Evolutionary conservation across 345 rosid genomes (phyloP).

Genomic region (Leavenworthia alabamica): DNA sequence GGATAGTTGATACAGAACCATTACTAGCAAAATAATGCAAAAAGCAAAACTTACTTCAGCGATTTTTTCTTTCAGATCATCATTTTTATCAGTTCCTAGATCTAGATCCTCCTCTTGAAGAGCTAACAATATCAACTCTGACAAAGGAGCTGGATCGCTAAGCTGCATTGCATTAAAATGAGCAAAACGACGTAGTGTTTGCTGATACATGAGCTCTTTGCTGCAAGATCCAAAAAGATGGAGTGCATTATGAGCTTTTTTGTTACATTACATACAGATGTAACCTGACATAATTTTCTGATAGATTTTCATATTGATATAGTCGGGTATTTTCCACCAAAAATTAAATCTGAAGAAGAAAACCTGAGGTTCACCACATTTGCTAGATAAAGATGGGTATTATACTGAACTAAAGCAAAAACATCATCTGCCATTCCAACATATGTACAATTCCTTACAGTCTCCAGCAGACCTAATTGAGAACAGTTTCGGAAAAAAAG

Average conservation of each 20-base stretch:
- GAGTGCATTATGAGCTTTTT: neutral
- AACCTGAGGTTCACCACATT: conserved; percentile 87
- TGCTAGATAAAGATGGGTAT: conserved; percentile 81
- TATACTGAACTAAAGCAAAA: conserved; percentile 81
- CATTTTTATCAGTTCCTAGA: conserved; percentile 47
- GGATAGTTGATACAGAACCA: neutral
- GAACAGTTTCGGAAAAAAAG: conserved; percentile 5
- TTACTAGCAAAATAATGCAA: neutral
- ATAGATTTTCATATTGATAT: neutral
- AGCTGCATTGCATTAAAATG: conserved; percentile 85
- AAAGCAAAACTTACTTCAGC: conserved; percentile 55
- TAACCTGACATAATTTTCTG: neutral
- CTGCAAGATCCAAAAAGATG: conserved; percentile 39
- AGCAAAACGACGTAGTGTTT: conserved; percentile 73
- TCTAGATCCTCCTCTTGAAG: conserved; percentile 82
- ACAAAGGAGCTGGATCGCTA: conserved; percentile 70
- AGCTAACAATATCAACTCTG: conserved; percentile 72
- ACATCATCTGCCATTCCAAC: conserved; percentile 96
- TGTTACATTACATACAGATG: neutral
- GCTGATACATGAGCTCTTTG: conserved; percentile 99
- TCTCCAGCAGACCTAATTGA: conserved; percentile 65
- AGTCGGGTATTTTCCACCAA: neutral
- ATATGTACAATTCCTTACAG: conserved; percentile 68
- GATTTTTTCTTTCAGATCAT: conserved; percentile 72
- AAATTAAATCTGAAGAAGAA: conserved; percentile 4